Conservation (phyloP, 108 stramenopile genomes). For the Pseudonitzschia multiseries region DNA sequence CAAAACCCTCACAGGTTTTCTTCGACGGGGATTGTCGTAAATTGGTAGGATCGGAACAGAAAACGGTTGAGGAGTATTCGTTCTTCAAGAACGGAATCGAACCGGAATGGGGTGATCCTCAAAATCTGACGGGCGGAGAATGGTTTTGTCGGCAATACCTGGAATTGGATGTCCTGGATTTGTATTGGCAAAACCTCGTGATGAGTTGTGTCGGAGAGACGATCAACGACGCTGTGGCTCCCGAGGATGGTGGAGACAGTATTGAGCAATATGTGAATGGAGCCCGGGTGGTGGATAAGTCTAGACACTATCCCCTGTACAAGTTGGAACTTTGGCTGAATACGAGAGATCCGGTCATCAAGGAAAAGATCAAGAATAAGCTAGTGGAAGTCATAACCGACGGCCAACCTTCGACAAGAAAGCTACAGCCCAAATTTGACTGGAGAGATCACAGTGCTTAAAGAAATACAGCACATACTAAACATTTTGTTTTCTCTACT, state of each 20-base stretch:
- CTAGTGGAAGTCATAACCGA: constrained; percentile 65
- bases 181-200: constrained; percentile 90
- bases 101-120: constrained; percentile 93
- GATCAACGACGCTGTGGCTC: constrained; percentile 71
- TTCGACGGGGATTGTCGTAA: constrained; percentile 85
- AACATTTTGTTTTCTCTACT: constrained; percentile 5
- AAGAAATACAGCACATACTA: constrained; percentile 3
- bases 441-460: constrained; percentile 81
- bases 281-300: constrained; percentile 89
- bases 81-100: constrained; percentile 94
- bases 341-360: constrained; percentile 61
- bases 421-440: constrained; percentile 77
- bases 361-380: constrained; percentile 53
- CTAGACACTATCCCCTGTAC: constrained; percentile 69
- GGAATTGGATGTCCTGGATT: constrained; percentile 75
- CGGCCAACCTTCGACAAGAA: constrained; percentile 54
- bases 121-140: constrained; percentile 87
- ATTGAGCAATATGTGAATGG: constrained; percentile 72
- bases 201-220: constrained; percentile 87
- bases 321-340: constrained; percentile 87
- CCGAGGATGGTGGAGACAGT: constrained; percentile 5
- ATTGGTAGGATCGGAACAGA: constrained; percentile 65
- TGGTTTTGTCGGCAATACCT: constrained; percentile 83
- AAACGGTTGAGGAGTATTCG: constrained; percentile 87
- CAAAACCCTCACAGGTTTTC: constrained; percentile 79